These are phyloP conservation scores for Ramalina intermedia DNA, from an alignment of 495 filamentous ascomycete species.

Conservation along the genomic window DNA sequence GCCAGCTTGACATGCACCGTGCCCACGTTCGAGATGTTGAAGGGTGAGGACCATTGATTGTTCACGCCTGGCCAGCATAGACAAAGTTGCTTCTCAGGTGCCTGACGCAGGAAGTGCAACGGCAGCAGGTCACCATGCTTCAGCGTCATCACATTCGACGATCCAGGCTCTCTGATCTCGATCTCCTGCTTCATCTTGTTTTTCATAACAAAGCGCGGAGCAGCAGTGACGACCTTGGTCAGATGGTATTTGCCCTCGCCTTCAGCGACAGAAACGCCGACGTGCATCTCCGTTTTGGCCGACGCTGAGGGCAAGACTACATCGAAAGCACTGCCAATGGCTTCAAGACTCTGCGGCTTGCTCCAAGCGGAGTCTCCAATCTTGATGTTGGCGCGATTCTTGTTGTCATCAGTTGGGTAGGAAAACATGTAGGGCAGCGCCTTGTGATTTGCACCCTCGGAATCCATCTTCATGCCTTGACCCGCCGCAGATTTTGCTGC, in stretches of 20 bases:
- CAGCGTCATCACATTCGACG: conserved; percentile 63
- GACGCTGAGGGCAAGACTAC: conserved; percentile 60
- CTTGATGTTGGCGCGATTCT: conserved; percentile 76
- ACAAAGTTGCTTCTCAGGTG: conserved; percentile 71
- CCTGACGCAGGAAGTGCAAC: conserved; percentile 70
- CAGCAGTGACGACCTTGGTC: conserved; percentile 85
- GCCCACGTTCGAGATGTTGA: conserved; percentile 90
- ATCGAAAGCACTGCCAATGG: conserved; percentile 85
- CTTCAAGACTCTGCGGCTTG: conserved; percentile 93
- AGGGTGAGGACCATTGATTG: conserved; percentile 95
- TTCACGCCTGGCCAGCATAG: conserved; percentile 89
- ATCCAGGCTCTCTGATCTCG: conserved; percentile 76
- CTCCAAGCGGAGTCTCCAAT: conserved; percentile 87
- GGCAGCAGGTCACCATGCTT: conserved; percentile 65
- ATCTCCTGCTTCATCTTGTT: conserved; percentile 82
- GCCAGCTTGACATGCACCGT: conserved; percentile 87
- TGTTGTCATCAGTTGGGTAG: conserved; percentile 68
- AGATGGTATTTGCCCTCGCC: conserved; percentile 96
- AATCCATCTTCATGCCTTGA: conserved; percentile 45
- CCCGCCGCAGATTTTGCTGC: conserved; percentile 68
- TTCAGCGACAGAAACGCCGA: conserved; percentile 74
- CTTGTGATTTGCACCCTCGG: conserved; percentile 40
- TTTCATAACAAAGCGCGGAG: conserved; percentile 86
- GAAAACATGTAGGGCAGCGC: conserved; percentile 92
- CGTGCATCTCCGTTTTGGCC: conserved; percentile 68